Evolutionary conservation across 768 basidiomycete species (phyloP).

Genomic region (Lentinula guzmanii): DNA sequence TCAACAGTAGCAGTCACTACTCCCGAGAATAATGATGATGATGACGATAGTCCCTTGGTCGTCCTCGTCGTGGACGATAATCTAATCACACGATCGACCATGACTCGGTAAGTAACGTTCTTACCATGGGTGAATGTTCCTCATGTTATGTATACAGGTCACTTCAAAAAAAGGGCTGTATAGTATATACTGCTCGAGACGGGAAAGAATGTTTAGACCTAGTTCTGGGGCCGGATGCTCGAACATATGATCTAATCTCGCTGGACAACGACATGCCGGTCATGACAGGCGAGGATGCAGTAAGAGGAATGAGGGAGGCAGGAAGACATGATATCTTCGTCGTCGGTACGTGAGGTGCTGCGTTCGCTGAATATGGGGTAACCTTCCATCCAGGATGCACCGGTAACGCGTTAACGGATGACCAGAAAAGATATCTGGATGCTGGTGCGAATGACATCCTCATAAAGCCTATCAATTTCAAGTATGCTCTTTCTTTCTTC

Average conservation of each 20-base stretch:
- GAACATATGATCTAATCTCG: constrained; percentile 26
- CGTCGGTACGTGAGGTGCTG: constrained; percentile 17
- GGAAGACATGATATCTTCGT: constrained; percentile 26
- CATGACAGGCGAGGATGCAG: constrained; percentile 28
- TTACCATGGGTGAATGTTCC: not conserved
- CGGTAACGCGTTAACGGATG: constrained; percentile 19
- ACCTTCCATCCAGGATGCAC: not conserved
- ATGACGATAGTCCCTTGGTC: constrained; percentile 12
- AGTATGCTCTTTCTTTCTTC: constrained; percentile 7
- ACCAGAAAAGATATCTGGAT: constrained; percentile 22
- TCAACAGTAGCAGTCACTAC: not conserved
- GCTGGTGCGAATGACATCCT: constrained; percentile 17
- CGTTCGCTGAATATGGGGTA: not conserved
- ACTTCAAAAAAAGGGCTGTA: constrained; percentile 28
- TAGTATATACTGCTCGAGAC: constrained; percentile 29
- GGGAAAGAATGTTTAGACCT: constrained; percentile 29
- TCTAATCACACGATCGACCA: constrained; percentile 22
- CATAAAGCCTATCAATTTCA: constrained; percentile 17
- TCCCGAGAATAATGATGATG: not conserved
- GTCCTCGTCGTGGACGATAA: constrained; percentile 30
- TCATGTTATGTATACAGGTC: constrained; percentile 14
- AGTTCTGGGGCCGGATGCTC: constrained; percentile 17
- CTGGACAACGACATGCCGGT: constrained; percentile 29
- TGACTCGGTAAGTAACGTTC: constrained; percentile 10
- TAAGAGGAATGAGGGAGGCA: constrained; percentile 21